These are phyloP conservation scores for Achaetomium macrosporum DNA, from an alignment of 2,329 filamentous ascomycete species.

Conservation along the genomic window DNA sequence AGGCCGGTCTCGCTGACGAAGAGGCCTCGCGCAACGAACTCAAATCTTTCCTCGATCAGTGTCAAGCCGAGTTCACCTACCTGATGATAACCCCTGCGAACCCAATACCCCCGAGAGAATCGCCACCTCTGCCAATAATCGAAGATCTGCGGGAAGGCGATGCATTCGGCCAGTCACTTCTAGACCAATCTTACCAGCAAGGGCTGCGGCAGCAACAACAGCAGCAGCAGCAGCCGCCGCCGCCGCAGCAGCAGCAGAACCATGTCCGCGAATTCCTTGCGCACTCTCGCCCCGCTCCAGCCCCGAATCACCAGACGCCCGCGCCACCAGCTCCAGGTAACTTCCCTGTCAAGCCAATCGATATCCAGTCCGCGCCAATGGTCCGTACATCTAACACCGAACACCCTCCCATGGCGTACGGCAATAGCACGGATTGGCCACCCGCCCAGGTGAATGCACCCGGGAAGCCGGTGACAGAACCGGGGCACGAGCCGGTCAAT, in stretches of 20 bases:
- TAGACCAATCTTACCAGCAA: conserved; percentile 32
- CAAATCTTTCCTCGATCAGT: conserved; percentile 58
- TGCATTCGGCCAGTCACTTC: conserved; percentile 33
- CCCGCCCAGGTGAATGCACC: conserved; percentile 22
- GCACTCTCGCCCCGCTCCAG: conserved; percentile 44
- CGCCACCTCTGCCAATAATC: conserved; percentile 51
- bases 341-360: conserved; percentile 31
- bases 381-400: conserved; percentile 47
- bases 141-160: conserved; percentile 55
- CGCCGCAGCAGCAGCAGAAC: conserved; percentile 42
- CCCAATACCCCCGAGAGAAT: conserved; percentile 58
- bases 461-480: conserved; percentile 23
- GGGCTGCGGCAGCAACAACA: conserved; percentile 42
- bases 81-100: conserved; percentile 63
- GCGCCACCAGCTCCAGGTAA: conserved; percentile 40
- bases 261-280: conserved; percentile 47
- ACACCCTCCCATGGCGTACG: conserved; percentile 37
- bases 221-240: conserved; percentile 46
- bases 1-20: conserved; percentile 40
- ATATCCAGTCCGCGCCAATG: conserved; percentile 44
- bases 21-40: conserved; percentile 48
- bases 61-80: conserved; percentile 61
- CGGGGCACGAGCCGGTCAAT: conserved; percentile 30
- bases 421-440: conserved; percentile 31
- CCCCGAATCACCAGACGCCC: conserved; percentile 53